These are phyloP conservation scores for Myxozyma lipomycoides DNA, from an alignment of 805 yeast genomes.

Conservation along the genomic window DNA sequence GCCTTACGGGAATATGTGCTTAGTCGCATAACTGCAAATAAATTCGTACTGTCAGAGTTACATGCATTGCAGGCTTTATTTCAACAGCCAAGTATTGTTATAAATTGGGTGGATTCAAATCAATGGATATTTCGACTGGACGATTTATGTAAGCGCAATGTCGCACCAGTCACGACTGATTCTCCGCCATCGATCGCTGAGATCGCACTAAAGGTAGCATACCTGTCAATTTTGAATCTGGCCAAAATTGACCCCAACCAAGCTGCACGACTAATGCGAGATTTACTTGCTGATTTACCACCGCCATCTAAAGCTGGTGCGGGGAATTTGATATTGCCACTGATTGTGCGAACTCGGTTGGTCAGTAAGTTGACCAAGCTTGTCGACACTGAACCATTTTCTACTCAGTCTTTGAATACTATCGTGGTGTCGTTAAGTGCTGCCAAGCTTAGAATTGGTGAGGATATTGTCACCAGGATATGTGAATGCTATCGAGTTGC, in stretches of 20 bases:
- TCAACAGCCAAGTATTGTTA: conserved; percentile 6
- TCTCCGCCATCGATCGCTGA: conserved; percentile 11
- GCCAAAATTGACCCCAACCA: conserved; percentile 5
- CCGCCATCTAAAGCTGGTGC: conserved; percentile 15
- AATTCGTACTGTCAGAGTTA: conserved; percentile 12
- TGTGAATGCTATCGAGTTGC: conserved; percentile 1
- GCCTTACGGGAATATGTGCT: conserved; percentile 5
- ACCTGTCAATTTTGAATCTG: conserved; percentile 10
- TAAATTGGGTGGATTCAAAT: conserved; percentile 2
- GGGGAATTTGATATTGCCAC: conserved; percentile 15
- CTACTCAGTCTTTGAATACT: not conserved
- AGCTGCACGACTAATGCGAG: not conserved
- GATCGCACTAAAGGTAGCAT: conserved; percentile 14
- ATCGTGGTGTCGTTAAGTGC: conserved; percentile 19
- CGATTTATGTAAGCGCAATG: not conserved
- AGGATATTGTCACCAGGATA: not conserved
- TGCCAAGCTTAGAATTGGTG: conserved; percentile 3
- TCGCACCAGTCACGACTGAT: not conserved
- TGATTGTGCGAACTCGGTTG: conserved; percentile 15
- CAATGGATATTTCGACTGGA: not conserved
- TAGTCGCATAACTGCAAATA: conserved; percentile 2
- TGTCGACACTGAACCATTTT: not conserved
- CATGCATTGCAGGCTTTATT: conserved; percentile 14
- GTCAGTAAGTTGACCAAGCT: conserved; percentile 1
- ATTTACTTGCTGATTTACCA: conserved; percentile 11